Conservation (phyloP, 805 yeast species). For the Danielia oregonensis region DNA sequence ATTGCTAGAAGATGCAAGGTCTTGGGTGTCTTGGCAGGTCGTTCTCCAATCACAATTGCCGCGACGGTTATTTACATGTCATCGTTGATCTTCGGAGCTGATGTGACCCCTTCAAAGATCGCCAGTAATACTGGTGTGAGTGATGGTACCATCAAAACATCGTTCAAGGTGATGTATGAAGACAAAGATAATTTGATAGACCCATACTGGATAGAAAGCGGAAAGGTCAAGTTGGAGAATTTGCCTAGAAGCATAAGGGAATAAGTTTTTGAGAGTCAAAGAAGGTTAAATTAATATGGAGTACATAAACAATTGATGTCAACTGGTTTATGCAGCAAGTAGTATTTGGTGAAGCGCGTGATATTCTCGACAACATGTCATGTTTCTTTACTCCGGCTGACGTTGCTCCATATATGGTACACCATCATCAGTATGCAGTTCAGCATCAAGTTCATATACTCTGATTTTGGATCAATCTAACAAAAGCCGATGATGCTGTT, state of each 20-base stretch:
- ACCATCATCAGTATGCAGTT: too few species aligned
- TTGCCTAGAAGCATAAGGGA: constrained; percentile 21
- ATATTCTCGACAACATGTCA: too few species aligned
- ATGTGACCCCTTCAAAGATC: constrained; percentile 71
- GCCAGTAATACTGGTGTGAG: constrained; percentile 94
- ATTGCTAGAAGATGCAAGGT: constrained; percentile 88
- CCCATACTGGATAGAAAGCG: constrained; percentile 69
- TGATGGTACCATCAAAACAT: constrained; percentile 94
- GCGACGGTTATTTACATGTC: constrained; percentile 97
- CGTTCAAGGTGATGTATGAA: constrained; percentile 77
- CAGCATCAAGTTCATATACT: too few species aligned
- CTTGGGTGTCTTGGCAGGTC: constrained; percentile 90
- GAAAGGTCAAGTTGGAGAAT: constrained; percentile 53
- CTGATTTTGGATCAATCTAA: too few species aligned
- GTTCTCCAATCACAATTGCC: constrained; percentile 95
- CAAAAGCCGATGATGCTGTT: too few species aligned
- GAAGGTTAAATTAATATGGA: too few species aligned
- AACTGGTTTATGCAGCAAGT: too few species aligned
- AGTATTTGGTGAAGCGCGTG: too few species aligned
- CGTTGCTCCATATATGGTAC: too few species aligned
- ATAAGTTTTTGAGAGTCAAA: too few species aligned
- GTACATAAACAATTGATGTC: too few species aligned
- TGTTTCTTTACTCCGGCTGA: too few species aligned
- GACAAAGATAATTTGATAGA: constrained; percentile 66
- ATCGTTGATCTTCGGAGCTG: constrained; percentile 78